Evolutionary conservation across 225 moss, liverwort and hornwort genomes (phyloP).

Genomic region (Thuidium tamariscinum): DNA sequence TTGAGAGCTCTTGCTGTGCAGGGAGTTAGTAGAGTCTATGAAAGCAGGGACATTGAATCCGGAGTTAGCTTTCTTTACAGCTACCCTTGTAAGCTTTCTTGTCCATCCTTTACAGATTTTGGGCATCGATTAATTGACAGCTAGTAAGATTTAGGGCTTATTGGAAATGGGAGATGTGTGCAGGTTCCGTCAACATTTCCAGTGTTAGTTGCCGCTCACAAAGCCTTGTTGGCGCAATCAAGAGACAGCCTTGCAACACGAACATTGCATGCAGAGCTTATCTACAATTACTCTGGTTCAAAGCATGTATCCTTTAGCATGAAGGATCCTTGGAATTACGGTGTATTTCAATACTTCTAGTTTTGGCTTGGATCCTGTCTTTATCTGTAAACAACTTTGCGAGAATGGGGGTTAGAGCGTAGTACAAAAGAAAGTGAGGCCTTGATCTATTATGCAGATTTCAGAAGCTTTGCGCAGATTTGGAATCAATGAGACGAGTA

Average conservation of each 20-base stretch:
- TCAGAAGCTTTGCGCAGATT: constrained; percentile 85
- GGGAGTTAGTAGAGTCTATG: constrained; percentile 67
- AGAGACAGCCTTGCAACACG: constrained; percentile 58
- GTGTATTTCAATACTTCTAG: neutral
- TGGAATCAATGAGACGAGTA: constrained; percentile 53
- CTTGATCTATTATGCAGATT: constrained; percentile 46
- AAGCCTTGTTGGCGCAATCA: constrained; percentile 60
- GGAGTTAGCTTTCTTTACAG: constrained; percentile 82
- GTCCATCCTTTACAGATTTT: neutral
- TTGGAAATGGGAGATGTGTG: neutral
- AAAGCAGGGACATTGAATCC: constrained; percentile 63
- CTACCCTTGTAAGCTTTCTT: constrained; percentile 47
- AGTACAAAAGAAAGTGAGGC: neutral
- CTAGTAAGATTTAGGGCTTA: neutral
- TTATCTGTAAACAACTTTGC: neutral
- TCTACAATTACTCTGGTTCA: constrained; percentile 94
- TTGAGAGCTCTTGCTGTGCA: constrained; percentile 4
- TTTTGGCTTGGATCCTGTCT: neutral
- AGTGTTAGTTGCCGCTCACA: constrained; percentile 84
- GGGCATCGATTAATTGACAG: neutral
- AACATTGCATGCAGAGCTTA: constrained; percentile 85
- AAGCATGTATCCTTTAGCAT: constrained; percentile 65
- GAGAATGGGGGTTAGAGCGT: neutral
- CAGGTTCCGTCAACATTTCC: constrained; percentile 81
- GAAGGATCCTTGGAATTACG: neutral